Evolutionary conservation across 2,329 filamentous ascomycete genomes (phyloP).

Genomic region (Colletotrichum euphorbiae): DNA sequence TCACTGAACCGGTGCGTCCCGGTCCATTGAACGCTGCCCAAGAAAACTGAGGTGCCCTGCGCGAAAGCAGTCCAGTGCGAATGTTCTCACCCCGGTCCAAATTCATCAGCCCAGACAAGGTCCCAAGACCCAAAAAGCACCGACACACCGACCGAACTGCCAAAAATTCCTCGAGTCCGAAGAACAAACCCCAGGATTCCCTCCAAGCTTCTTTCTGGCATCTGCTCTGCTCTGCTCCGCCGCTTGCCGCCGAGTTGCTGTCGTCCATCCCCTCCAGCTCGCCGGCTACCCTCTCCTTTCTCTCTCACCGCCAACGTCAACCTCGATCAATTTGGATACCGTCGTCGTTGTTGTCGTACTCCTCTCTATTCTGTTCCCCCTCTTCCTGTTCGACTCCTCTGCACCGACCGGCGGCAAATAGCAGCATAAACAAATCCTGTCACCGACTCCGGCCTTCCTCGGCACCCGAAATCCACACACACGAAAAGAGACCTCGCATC

Average conservation of each 20-base stretch:
- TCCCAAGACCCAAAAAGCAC: not conserved
- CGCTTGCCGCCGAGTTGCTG: no score
- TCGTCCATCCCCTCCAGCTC: no score
- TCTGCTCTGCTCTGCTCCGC: no score
- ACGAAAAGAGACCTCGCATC: constrained; percentile 33
- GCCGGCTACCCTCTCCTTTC: not conserved
- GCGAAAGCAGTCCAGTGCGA: no score
- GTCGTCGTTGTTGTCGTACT: constrained; percentile 2
- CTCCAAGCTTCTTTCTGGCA: constrained; percentile 1
- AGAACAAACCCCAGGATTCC: not conserved
- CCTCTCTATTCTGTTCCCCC: not conserved
- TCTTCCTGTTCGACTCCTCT: not conserved
- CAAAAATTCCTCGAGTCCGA: not conserved
- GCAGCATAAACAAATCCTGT: constrained; percentile 1
- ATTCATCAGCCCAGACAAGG: constrained; percentile 8
- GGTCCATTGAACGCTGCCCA: constrained; percentile 11
- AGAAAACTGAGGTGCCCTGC: constrained; percentile 6
- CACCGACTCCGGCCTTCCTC: constrained; percentile 19
- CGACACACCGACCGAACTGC: not conserved
- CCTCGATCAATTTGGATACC: not conserved
- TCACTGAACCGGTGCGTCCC: not conserved
- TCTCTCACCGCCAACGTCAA: constrained; percentile 3
- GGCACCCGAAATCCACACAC: constrained; percentile 26
- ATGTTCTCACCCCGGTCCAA: constrained; percentile 4
- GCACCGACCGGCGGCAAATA: not conserved